Evolutionary conservation across 192 early-diverging fungal species (phyloP), one percentile per base, ranked within the genome.

Genomic region (Backusella australiensis): DNA sequence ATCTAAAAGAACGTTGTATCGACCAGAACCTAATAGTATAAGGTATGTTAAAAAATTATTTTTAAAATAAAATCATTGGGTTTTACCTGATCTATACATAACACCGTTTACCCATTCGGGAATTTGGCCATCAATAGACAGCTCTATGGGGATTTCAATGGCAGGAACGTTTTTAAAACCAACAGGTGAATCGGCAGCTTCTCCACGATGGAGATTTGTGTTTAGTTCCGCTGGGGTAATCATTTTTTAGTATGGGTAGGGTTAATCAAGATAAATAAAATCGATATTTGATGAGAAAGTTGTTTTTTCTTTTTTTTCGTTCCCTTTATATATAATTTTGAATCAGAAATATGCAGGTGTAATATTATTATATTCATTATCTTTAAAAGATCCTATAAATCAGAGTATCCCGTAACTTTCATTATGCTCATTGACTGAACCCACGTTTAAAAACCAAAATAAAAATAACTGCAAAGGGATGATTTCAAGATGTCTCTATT

Each of bases 151-250:
- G 2, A 9, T 52, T 23, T 75, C 34, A 26, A 65, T 66, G 21
- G 71, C 75, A 19, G 82, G 82, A 0, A 75, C 75, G 39, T 83
- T 83, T 46, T 83, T 77, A 23, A 74, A 77, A 3, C 82, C 82
- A 34, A 77, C 53, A 7, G 82, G 82, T 11, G 80, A 81, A 34
- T 73, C 73, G 1, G 80, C 69, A 23, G 73, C 34, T 49, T 65
- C 32, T 4, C 44, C 34, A 2, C 3, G 7, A 34, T 70, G 26
- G n/a, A 17, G 68, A 34, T 46, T 73, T 4, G 73, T 49, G 11
- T 79, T 79, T 41, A 65, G 9, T 29, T 44, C 49, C n/a, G 75
- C 78, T 6, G 46, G 53, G 21, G 78, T 79, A 32, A 79, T 69
- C 77, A 78, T 73, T 23, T 52, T 52, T 63, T 29, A 63, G 12